Conservation (phyloP, 208 protist genomes). For the Novymonas esmeraldas region DNA sequence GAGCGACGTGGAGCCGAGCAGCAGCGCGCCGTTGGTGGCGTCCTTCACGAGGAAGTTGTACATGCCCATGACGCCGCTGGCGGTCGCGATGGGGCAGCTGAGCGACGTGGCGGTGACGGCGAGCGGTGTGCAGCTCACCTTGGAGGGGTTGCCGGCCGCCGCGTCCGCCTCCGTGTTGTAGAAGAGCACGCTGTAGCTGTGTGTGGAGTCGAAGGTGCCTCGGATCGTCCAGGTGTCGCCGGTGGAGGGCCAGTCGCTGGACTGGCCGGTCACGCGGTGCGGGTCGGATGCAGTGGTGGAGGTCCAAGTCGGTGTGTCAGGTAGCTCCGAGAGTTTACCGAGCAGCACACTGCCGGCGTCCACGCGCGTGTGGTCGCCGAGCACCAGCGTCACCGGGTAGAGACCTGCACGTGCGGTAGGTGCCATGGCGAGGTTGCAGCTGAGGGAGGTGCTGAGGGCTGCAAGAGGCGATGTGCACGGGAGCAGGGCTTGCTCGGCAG, state of each 20-base stretch:
- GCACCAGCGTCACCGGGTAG: constrained; percentile 25
- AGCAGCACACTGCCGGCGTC: constrained; percentile 22
- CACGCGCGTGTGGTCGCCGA: not conserved
- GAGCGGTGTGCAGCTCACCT: constrained; percentile 10
- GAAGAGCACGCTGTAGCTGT: constrained; percentile 35
- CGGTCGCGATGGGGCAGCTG: constrained; percentile 29
- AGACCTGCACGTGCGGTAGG: constrained; percentile 3
- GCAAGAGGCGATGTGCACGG: not conserved
- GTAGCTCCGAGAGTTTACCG: constrained; percentile 3
- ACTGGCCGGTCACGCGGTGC: constrained; percentile 25
- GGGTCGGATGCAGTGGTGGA: not conserved
- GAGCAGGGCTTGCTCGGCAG: not conserved
- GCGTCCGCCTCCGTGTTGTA: constrained; percentile 28
- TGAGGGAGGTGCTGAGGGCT: not conserved
- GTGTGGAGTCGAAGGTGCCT: constrained; percentile 34
- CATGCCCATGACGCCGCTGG: constrained; percentile 39
- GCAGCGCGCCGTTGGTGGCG: constrained; percentile 13
- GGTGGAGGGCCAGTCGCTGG: constrained; percentile 27
- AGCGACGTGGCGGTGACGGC: constrained; percentile 22
- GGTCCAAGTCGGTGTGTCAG: constrained; percentile 1
- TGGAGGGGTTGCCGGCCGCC: constrained; percentile 9
- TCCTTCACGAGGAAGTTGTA: constrained; percentile 37
- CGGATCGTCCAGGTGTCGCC: constrained; percentile 31
- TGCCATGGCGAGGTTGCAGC: constrained; percentile 21
- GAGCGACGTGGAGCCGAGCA: constrained; percentile 31